phyloP scores from a whole-genome alignment of 495 filamentous ascomycete genomes.

The Neurospora sp. region DNA sequence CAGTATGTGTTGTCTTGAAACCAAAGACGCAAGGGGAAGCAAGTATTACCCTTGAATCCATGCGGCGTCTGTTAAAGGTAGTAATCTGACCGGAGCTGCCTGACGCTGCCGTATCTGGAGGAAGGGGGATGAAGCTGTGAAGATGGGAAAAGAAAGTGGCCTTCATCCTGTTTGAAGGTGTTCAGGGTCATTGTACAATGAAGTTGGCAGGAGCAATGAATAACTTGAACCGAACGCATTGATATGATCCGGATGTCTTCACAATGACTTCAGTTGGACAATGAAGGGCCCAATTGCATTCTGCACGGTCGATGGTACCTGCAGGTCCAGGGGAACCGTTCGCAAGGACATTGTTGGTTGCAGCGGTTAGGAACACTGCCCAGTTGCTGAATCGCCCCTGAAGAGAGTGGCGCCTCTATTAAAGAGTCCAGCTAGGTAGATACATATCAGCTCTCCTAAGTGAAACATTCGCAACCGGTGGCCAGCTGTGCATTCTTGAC shows the following conservation, averaged over 20 bases:
- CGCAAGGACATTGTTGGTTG: neutral
- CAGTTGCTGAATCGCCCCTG: neutral
- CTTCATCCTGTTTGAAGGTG: neutral
- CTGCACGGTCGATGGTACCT: neutral
- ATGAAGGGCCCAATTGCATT: neutral
- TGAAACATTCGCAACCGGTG: neutral
- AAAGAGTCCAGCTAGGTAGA: neutral
- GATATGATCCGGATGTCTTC: neutral
- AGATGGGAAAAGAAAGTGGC: neutral
- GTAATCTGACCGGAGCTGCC: neutral
- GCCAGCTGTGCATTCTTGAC: neutral
- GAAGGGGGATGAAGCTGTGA: neutral
- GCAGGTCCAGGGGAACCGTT: neutral
- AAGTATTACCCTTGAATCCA: neutral
- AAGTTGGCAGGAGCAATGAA: neutral
- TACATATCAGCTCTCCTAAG: neutral
- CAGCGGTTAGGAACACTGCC: neutral
- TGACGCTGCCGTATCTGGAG: neutral
- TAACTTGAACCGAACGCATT: neutral
- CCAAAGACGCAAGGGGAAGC: neutral
- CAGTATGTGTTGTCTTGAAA: neutral
- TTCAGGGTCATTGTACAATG: neutral
- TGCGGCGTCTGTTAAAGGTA: neutral
- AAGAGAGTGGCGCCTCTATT: neutral
- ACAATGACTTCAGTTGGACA: neutral